These are phyloP conservation scores for Didymella pinodella DNA, from an alignment of 2,329 filamentous ascomycete genomes.

Conservation along the genomic window DNA sequence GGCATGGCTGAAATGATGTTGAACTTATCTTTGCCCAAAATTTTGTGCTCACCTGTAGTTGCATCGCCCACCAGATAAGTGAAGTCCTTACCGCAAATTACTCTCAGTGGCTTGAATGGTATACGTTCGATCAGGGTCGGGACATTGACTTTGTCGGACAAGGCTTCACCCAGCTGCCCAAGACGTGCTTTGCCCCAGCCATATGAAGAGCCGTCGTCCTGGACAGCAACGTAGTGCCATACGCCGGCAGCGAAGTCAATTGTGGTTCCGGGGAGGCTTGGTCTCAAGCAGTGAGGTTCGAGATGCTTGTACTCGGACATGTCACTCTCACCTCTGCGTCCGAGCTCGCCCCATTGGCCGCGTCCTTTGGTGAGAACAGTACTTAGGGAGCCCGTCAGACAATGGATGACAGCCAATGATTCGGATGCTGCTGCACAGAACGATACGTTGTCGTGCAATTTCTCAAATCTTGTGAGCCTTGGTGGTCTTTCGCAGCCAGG, in stretches of 20 bases:
- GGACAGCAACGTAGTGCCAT: slow-evolving; percentile 76
- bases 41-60: slow-evolving; percentile 64
- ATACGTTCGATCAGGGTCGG: slow-evolving; percentile 49
- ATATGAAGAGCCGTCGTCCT: slow-evolving; percentile 78
- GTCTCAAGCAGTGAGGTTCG: neutral
- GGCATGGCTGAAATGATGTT: slow-evolving; percentile 68
- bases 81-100: slow-evolving; percentile 84
- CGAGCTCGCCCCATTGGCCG: slow-evolving; percentile 41
- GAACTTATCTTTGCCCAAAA: slow-evolving; percentile 82
- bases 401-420: slow-evolving; percentile 36
- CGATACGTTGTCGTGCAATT: neutral
- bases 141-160: slow-evolving; percentile 52
- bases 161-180: slow-evolving; percentile 73
- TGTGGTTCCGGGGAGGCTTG: slow-evolving; percentile 47
- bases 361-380: slow-evolving; percentile 28
- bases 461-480: neutral
- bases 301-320: neutral
- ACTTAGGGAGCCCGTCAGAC: neutral
- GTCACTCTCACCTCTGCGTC: slow-evolving; percentile 13
- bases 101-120: slow-evolving; percentile 69
- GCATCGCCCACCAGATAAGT: slow-evolving; percentile 72
- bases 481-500: neutral
- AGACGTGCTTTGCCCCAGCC: slow-evolving; percentile 91
- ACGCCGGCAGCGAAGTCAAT: slow-evolving; percentile 75
- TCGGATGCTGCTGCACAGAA: slow-evolving; percentile 37